Conservation (phyloP, 2,329 filamentous ascomycete genomes). For the Amphichorda felina region DNA sequence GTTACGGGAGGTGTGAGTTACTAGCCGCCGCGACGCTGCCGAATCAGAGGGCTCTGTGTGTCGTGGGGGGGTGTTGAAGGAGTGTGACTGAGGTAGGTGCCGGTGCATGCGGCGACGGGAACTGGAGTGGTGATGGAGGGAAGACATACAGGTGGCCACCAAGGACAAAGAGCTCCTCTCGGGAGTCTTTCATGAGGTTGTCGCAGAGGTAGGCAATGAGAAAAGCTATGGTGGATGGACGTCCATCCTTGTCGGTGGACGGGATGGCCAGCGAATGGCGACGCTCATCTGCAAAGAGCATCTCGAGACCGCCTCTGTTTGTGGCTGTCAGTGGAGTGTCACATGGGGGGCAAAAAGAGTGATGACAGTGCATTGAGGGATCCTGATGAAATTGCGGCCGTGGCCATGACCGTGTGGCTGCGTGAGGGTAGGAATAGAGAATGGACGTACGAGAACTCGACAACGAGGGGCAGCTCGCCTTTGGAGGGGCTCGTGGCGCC, state of each 20-base stretch:
- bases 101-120: background rate
- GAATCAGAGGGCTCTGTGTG: too few relatives aligned
- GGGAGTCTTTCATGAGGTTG: slow-evolving; percentile 71
- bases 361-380: too few relatives aligned
- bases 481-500: slow-evolving; percentile 4
- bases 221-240: slow-evolving; percentile 56
- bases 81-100: too few relatives aligned
- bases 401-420: too few relatives aligned
- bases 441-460: slow-evolving; percentile 54
- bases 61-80: too few relatives aligned
- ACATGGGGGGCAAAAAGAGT: background rate
- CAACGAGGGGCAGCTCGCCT: slow-evolving; percentile 42
- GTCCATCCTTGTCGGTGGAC: slow-evolving; percentile 42
- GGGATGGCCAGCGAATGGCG: slow-evolving; percentile 63
- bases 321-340: too few relatives aligned
- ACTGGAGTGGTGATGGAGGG: background rate
- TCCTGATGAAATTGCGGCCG: too few relatives aligned
- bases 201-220: slow-evolving; percentile 72
- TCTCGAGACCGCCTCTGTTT: slow-evolving; percentile 75
- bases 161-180: slow-evolving; percentile 82
- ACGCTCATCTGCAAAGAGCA: slow-evolving; percentile 78
- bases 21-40: background rate
- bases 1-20: slow-evolving; percentile 9
- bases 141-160: slow-evolving; percentile 72
- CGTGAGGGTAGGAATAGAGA: slow-evolving; percentile 4